Evolutionary conservation across 1,139 yeast species (phyloP).

Genomic region (Blastobotrys apis): DNA sequence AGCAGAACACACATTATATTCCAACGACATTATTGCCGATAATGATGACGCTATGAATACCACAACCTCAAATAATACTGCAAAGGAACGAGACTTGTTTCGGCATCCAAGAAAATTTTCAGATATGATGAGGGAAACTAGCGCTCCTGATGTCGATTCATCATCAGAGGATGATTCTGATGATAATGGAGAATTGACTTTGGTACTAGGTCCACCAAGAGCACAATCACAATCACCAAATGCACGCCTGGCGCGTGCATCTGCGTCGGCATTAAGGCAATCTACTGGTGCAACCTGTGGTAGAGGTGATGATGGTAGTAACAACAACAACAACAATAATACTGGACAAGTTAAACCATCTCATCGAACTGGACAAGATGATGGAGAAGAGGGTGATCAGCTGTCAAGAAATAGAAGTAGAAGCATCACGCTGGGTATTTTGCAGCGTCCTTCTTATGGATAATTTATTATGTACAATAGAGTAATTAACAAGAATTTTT

Average conservation of each 20-base stretch:
- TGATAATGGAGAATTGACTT: slow-evolving; percentile 48
- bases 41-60: slow-evolving; percentile 1
- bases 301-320: neutral
- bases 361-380: neutral
- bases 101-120: neutral
- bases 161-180: slow-evolving; percentile 31
- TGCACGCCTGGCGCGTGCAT: slow-evolving; percentile 1
- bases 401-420: slow-evolving; percentile 8
- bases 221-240: slow-evolving; percentile 8
- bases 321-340: neutral
- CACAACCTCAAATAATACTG: neutral
- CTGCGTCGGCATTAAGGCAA: neutral
- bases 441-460: slow-evolving; percentile 13
- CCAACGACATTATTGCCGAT: neutral
- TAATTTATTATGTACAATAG: neutral
- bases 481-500: no score
- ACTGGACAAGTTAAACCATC: neutral
- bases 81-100: neutral
- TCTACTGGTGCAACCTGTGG: no score
- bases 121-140: neutral
- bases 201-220: slow-evolving; percentile 43
- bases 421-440: slow-evolving; percentile 18
- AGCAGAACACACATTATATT: no score
- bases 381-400: neutral
- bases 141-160: no score